phyloP scores from a whole-genome alignment of 106 monocot genomes.

The Dendrobium catenatum region DNA sequence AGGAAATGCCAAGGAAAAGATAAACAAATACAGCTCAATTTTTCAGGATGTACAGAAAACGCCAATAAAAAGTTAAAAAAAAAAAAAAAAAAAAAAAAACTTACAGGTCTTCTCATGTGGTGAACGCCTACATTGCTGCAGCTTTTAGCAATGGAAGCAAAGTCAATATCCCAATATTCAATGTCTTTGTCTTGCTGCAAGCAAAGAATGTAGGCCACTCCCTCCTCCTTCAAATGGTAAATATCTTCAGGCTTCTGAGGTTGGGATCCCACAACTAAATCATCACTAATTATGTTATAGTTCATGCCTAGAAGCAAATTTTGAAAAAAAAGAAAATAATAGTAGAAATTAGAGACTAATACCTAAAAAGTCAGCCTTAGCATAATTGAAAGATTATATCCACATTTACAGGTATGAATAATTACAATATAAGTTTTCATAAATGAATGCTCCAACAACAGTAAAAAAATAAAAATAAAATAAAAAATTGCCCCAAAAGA shows the following conservation, averaged over 20 bases:
- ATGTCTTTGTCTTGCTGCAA: slow-evolving; percentile 88
- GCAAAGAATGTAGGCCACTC: slow-evolving; percentile 76
- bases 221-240: slow-evolving; percentile 64
- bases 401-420: neutral
- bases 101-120: slow-evolving; percentile 88
- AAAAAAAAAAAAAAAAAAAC: slow-evolving; percentile 4
- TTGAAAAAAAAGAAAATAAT: neutral
- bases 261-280: slow-evolving; percentile 81
- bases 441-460: neutral
- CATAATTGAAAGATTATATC: neutral
- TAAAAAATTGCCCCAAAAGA: neutral
- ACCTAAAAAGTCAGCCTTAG: neutral
- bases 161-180: slow-evolving; percentile 84
- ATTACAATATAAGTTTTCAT: neutral
- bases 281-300: slow-evolving; percentile 64
- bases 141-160: slow-evolving; percentile 46
- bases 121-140: slow-evolving; percentile 62
- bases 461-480: neutral
- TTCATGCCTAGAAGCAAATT: slow-evolving; percentile 61
- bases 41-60: neutral
- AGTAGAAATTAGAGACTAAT: neutral
- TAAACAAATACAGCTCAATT: slow-evolving; percentile 1
- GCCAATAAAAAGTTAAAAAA: neutral
- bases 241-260: slow-evolving; percentile 95
- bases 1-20: slow-evolving; percentile 1